A percentile compares a stretch with the other conserved stretches of the same genome.
phyloP scores from a whole-genome alignment of 768 basidiomycete species.

The Leucosporidium creatinivorum region DNA sequence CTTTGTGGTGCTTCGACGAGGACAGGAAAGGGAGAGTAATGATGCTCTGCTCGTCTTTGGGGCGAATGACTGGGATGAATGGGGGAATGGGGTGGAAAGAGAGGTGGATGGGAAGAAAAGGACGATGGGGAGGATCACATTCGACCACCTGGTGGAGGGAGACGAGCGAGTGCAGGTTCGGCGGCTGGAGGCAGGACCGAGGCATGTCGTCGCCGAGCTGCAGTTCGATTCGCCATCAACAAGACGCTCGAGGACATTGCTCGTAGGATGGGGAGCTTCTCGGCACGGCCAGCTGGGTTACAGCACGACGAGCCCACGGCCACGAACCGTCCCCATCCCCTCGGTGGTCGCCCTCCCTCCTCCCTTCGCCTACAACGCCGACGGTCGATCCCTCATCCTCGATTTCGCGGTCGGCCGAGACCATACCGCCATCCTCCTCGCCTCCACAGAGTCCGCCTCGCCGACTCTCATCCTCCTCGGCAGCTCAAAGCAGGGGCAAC shows the following conservation, averaged over 20 bases:
- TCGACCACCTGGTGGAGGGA: constrained; percentile 6
- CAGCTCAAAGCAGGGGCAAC: constrained; percentile 29
- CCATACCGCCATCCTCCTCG: constrained; percentile 26
- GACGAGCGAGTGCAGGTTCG: constrained; percentile 42
- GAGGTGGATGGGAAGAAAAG: too few species aligned
- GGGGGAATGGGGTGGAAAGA: constrained; percentile 51
- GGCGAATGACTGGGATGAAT: constrained; percentile 72
- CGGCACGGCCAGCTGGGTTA: constrained; percentile 76
- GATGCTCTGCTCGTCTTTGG: constrained; percentile 65
- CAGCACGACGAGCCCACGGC: neutral
- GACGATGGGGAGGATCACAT: neutral
- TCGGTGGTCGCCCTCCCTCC: neutral
- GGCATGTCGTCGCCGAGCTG: constrained; percentile 59
- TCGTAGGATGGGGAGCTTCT: constrained; percentile 74
- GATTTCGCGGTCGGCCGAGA: constrained; percentile 23
- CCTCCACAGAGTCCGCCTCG: neutral
- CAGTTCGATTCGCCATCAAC: constrained; percentile 13
- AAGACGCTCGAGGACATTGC: constrained; percentile 39
- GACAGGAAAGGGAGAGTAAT: constrained; percentile 43
- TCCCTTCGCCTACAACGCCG: neutral
- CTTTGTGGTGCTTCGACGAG: constrained; percentile 56
- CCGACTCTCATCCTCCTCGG: constrained; percentile 11
- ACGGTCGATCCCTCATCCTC: neutral
- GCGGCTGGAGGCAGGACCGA: constrained; percentile 58
- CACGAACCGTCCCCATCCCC: neutral